Conservation (phyloP, 805 yeast genomes). For the Candida insectalens region DNA sequence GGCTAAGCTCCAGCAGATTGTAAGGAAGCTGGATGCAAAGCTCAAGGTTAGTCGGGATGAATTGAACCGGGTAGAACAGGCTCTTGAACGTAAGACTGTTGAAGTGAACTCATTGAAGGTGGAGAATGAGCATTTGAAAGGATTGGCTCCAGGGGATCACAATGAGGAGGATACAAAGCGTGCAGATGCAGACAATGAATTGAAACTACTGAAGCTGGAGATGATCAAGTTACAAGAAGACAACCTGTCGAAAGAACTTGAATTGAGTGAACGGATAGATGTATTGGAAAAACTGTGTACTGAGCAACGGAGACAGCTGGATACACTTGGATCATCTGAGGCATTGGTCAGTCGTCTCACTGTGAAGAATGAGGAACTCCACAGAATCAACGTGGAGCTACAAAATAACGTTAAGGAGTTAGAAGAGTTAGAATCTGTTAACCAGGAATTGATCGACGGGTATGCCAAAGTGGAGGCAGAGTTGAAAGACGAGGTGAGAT, state of each 20-base stretch:
- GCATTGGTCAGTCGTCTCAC: constrained; percentile 27
- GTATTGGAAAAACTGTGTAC: constrained; percentile 8
- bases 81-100: constrained; percentile 27
- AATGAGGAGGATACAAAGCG: constrained; percentile 15
- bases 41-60: constrained; percentile 26
- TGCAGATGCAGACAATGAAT: constrained; percentile 25
- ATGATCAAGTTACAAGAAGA: constrained; percentile 3
- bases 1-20: background rate
- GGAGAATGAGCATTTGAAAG: constrained; percentile 20
- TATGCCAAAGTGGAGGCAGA: constrained; percentile 17
- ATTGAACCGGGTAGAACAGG: too few relatives aligned
- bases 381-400: constrained; percentile 23
- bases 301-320: constrained; percentile 21
- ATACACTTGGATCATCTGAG: constrained; percentile 20
- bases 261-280: too few relatives aligned
- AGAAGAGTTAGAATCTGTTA: constrained; percentile 39
- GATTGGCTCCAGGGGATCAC: too few relatives aligned
- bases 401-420: constrained; percentile 32
- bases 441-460: constrained; percentile 40
- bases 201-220: constrained; percentile 8
- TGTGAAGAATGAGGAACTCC: constrained; percentile 25
- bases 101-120: constrained; percentile 36
- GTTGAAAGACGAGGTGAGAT: constrained; percentile 6
- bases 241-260: too few relatives aligned
- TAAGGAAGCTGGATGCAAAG: constrained; percentile 1